These are phyloP conservation scores for Hypoxylon sp. DNA, from an alignment of 2,329 filamentous ascomycete species.

Conservation along the genomic window DNA sequence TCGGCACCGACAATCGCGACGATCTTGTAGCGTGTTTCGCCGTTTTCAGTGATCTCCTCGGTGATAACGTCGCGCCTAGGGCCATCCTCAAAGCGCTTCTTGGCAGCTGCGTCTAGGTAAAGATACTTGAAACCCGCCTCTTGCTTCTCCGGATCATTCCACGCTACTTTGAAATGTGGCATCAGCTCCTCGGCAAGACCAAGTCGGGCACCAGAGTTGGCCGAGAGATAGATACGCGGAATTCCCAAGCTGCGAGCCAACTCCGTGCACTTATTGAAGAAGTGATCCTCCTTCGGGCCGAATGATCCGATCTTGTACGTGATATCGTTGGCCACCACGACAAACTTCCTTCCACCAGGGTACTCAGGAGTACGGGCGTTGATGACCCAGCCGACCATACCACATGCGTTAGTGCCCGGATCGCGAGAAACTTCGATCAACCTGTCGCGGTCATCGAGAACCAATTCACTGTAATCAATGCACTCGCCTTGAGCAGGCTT, in stretches of 20 bases:
- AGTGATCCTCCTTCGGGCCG: slow-evolving; percentile 94
- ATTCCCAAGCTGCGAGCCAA: slow-evolving; percentile 94
- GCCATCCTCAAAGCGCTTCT: slow-evolving; percentile 86
- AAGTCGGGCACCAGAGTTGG: slow-evolving; percentile 97
- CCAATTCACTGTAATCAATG: slow-evolving; percentile 92
- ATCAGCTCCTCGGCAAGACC: slow-evolving; percentile 97
- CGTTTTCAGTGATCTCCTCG: slow-evolving; percentile 85
- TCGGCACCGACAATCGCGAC: slow-evolving; percentile 92
- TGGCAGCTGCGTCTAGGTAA: slow-evolving; percentile 88
- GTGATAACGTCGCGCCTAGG: slow-evolving; percentile 84
- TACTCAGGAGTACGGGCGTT: slow-evolving; percentile 97
- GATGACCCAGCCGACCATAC: slow-evolving; percentile 99
- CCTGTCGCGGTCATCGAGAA: slow-evolving; percentile 93
- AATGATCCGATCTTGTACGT: slow-evolving; percentile 99
- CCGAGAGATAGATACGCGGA: slow-evolving; percentile 96
- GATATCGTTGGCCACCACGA: slow-evolving; percentile 99
- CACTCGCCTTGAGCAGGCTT: slow-evolving; percentile 90
- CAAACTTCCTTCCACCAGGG: slow-evolving; percentile 88
- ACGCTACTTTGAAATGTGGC: slow-evolving; percentile 95
- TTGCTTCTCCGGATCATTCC: slow-evolving; percentile 86
- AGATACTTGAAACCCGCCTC: slow-evolving; percentile 96
- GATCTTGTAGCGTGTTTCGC: slow-evolving; percentile 93
- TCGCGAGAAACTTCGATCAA: slow-evolving; percentile 94
- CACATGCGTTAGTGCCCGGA: slow-evolving; percentile 93
- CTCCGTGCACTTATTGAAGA: slow-evolving; percentile 99